Conservation (phyloP, 176 grass and related monocot species). For the Leersia perrieri region DNA sequence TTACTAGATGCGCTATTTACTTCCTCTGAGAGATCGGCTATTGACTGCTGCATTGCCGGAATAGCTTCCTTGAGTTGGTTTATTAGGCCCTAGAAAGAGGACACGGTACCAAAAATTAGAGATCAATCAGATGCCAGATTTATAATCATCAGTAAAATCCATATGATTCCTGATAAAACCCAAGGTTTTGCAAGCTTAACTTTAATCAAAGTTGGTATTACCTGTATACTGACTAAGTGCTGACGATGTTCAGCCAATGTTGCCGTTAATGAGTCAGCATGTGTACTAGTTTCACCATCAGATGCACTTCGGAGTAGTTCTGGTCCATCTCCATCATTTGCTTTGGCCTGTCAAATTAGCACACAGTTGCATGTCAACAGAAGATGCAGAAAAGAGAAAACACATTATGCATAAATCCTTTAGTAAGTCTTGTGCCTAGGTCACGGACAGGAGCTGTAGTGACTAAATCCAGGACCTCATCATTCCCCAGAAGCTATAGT, state of each 20-base stretch:
- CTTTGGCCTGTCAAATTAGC: constrained; percentile 73
- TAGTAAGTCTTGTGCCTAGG: background rate
- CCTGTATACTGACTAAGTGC: constrained; percentile 99
- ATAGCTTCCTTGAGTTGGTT: constrained; percentile 97
- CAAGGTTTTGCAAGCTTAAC: background rate
- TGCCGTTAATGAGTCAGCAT: constrained; percentile 85
- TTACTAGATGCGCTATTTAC: constrained; percentile 59
- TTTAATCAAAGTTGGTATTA: constrained; percentile 40
- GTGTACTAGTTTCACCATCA: constrained; percentile 63
- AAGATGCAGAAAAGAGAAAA: constrained; percentile 7
- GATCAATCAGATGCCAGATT: constrained; percentile 18
- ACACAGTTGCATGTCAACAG: background rate
- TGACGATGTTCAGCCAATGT: constrained; percentile 95
- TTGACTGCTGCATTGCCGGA: constrained; percentile 93
- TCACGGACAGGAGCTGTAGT: background rate
- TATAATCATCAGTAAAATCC: constrained; percentile 24
- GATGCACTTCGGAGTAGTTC: constrained; percentile 81
- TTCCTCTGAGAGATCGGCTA: constrained; percentile 85
- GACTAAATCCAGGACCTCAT: background rate
- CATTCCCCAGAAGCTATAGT: background rate
- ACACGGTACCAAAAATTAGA: constrained; percentile 30
- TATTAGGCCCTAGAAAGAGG: constrained; percentile 73
- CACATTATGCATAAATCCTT: background rate
- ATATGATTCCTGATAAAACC: background rate
- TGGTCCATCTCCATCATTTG: constrained; percentile 92